Evolutionary conservation across 176 grass and related monocot species (phyloP).

Genomic region (Musa troglodytarum): DNA sequence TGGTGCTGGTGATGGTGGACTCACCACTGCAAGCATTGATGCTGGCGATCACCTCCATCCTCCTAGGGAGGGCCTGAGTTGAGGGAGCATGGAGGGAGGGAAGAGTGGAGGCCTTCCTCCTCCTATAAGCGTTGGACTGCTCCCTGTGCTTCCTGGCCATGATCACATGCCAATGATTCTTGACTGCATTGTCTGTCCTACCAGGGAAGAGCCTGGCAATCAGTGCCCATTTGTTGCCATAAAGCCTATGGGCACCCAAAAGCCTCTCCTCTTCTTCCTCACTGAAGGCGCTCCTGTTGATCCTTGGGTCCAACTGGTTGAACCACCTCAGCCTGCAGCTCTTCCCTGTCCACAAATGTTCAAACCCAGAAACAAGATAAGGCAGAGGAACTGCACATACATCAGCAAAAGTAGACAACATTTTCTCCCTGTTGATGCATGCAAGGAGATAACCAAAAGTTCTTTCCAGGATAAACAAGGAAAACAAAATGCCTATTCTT

Average conservation of each 20-base stretch:
- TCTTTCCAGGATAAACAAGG: too few relatives aligned
- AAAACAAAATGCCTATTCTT: background rate
- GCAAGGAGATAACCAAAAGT: too few relatives aligned
- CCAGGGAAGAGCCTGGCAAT: slow-evolving; percentile 6
- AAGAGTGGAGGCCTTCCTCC: background rate
- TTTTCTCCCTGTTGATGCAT: too few relatives aligned
- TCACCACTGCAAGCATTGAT: slow-evolving; percentile 5
- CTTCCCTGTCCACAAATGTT: background rate
- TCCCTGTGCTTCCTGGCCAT: slow-evolving; percentile 6
- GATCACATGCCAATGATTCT: slow-evolving; percentile 9
- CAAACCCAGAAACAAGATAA: background rate
- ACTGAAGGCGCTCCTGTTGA: slow-evolving; percentile 3
- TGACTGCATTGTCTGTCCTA: slow-evolving; percentile 5
- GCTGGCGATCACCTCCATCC: background rate
- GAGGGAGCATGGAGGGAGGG: background rate
- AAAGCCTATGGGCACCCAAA: slow-evolving; percentile 5
- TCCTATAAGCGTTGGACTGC: background rate
- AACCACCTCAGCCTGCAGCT: slow-evolving; percentile 10
- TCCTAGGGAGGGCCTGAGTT: too few relatives aligned
- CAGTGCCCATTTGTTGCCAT: slow-evolving; percentile 7
- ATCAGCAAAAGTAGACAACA: too few relatives aligned
- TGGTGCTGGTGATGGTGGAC: background rate
- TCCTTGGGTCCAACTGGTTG: slow-evolving; percentile 9
- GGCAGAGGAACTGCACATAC: too few relatives aligned
- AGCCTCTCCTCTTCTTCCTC: slow-evolving; percentile 3